Evolutionary conservation across 1,139 yeast genomes (phyloP).

Genomic region (Nakaseomyces delphensis): DNA sequence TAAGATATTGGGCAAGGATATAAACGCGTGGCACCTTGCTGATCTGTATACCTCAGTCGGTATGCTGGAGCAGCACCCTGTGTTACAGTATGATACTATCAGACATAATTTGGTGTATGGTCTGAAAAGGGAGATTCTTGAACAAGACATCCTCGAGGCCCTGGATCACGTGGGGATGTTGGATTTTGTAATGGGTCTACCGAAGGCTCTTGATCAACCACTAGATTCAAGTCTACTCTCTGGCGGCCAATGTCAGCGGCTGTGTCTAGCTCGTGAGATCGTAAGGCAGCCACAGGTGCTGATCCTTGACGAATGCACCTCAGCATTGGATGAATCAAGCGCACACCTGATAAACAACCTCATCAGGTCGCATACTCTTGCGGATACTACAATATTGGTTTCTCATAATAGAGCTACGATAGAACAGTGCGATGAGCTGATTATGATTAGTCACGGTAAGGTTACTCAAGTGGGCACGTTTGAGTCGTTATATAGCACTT

Average conservation of each 20-base stretch:
- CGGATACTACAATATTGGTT: conserved; percentile 35
- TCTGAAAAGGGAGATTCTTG: conserved; percentile 26
- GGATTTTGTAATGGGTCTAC: conserved; percentile 44
- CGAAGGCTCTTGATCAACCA: conserved; percentile 48
- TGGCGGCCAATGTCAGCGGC: conserved; percentile 75
- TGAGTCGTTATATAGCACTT: conserved; percentile 19
- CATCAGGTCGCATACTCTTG: conserved; percentile 28
- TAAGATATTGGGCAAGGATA: conserved; percentile 36
- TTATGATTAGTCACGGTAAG: conserved; percentile 40
- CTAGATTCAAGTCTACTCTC: conserved; percentile 56
- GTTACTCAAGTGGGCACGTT: conserved; percentile 36
- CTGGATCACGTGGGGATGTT: conserved; percentile 43
- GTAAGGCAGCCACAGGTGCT: conserved; percentile 53
- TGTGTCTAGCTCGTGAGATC: conserved; percentile 68
- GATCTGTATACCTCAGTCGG: conserved; percentile 48
- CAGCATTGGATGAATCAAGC: conserved; percentile 61
- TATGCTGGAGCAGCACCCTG: conserved; percentile 61
- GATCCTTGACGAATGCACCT: conserved; percentile 72
- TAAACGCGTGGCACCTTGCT: conserved; percentile 39
- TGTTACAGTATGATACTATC: conserved; percentile 58
- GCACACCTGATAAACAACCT: conserved; percentile 36
- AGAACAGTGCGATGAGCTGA: conserved; percentile 38
- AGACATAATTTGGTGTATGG: conserved; percentile 63
- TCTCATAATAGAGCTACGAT: conserved; percentile 57
- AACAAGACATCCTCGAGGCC: conserved; percentile 36